Conservation (phyloP, 2,329 filamentous ascomycete species). For the Colletotrichum phormii region DNA sequence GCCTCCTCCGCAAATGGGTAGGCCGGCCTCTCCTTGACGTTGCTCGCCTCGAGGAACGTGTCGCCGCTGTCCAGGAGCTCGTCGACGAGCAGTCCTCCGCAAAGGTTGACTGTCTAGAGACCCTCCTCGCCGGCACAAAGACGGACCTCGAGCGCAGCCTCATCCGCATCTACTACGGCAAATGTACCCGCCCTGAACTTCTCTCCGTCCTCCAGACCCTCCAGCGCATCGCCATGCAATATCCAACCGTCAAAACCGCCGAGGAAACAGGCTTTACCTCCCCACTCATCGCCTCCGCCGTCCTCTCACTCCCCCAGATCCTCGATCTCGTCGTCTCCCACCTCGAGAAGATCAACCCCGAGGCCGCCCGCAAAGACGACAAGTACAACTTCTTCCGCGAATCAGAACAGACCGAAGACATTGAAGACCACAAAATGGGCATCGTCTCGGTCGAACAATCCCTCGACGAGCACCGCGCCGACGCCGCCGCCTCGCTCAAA, state of each 20-base stretch:
- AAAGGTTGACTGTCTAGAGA: conserved; percentile 79
- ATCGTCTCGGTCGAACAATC: conserved; percentile 95
- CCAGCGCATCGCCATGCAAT: conserved; percentile 84
- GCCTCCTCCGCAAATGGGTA: conserved; percentile 93
- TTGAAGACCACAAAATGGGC: conserved; percentile 87
- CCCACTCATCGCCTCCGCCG: conserved; percentile 74
- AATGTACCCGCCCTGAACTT: conserved; percentile 90
- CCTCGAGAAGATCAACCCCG: conserved; percentile 85
- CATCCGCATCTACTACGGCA: conserved; percentile 97
- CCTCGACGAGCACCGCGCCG: conserved; percentile 79
- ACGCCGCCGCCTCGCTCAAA: conserved; percentile 78
- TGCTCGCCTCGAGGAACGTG: conserved; percentile 78
- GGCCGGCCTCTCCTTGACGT: conserved; percentile 88
- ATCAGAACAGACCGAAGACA: conserved; percentile 86
- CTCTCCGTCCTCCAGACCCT: conserved; percentile 86
- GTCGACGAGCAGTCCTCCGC: conserved; percentile 74
- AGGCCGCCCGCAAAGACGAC: conserved; percentile 87
- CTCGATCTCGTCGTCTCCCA: conserved; percentile 77
- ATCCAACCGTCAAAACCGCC: conserved; percentile 72
- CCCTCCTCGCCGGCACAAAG: conserved; percentile 76
- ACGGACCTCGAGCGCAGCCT: conserved; percentile 92
- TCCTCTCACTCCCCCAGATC: conserved; percentile 82
- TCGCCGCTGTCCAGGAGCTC: conserved; percentile 88
- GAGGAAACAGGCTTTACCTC: conserved; percentile 80
- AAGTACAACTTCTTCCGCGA: conserved; percentile 96